Percentiles rank a stretch among this genome's conserved stretches.
Evolutionary conservation across 805 yeast genomes (phyloP).

Genomic region (Yarrowia sp.): DNA sequence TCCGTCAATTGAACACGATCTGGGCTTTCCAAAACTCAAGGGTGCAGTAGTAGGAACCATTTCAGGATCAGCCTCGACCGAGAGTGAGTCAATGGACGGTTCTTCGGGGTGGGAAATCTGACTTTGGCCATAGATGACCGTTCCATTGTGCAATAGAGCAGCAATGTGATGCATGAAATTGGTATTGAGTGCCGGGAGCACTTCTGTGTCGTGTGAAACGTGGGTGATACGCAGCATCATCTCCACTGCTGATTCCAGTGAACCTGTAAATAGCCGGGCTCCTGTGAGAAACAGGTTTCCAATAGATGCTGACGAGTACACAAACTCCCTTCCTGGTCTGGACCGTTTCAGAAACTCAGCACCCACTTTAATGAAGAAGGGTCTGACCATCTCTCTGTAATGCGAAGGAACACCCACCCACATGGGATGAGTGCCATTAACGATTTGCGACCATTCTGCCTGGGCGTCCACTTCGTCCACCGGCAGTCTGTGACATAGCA

Average conservation of each 20-base stretch:
- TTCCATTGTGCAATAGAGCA: conserved; percentile 73
- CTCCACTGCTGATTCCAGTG: conserved; percentile 84
- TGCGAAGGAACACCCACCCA: conserved; percentile 70
- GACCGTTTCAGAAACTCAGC: conserved; percentile 75
- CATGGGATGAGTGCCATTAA: conserved; percentile 75
- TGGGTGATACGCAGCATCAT: conserved; percentile 69
- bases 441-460: conserved; percentile 75
- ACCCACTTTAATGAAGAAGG: conserved; percentile 80
- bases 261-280: conserved; percentile 79
- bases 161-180: conserved; percentile 87
- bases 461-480: conserved; percentile 61
- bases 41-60: conserved; percentile 19
- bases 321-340: conserved; percentile 65
- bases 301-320: conserved; percentile 77
- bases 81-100: conserved; percentile 6
- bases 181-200: conserved; percentile 83
- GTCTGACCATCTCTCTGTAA: conserved; percentile 70
- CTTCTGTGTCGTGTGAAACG: conserved; percentile 60
- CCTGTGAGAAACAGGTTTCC: conserved; percentile 89
- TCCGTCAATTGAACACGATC: conserved; percentile 46
- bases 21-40: not conserved
- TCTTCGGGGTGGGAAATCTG: conserved; percentile 84
- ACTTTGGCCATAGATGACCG: conserved; percentile 84
- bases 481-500: conserved; percentile 61
- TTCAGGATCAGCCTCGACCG: conserved; percentile 20